Evolutionary conservation across 768 basidiomycete genomes (phyloP), one percentile per base, ranked within the genome.

Genomic region (Neoboletus magnificus): DNA sequence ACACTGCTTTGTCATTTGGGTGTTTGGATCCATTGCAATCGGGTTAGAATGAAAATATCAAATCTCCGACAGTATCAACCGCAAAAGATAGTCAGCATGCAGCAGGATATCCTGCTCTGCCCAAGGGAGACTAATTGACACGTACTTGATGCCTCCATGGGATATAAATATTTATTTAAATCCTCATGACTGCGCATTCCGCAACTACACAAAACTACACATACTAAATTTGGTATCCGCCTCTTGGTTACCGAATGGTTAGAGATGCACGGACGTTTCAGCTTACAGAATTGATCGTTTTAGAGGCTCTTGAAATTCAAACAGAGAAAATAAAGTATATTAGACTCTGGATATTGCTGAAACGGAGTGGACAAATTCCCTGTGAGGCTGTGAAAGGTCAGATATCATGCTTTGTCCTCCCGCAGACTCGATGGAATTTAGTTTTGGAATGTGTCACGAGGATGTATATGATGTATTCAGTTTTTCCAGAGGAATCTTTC

Each of bases 151-250:
- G 22, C 25, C 39, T 30, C 22, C 22, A 7, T 23, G 22, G 23
- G 20, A 23, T n/a, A 20, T 39, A 39, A 40, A 40, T 6, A 7
- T 3, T 41, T 13, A 41, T 10, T 25, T n/a, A 27, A 27, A 27
- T 27, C 3, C 27, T 27, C 27, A 27, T 37, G 36, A 37, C 36
- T 18, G 18, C 37, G 36, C 36, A 37, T 39, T n/a, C n/a, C 23
- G 27, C 23, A 18, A 32, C 41, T 12, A 18, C 22, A 29, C 15
- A 49, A 52, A 67, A 67, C 68, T 55, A 68, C 62, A 58, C 54
- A 59, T 66, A 58, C 68, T 45, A 64, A 61, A 72, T 66, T 54
- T 59, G 71, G 71, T 47, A 59, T 57, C 32, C 35, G 37, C 35
- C 20, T 44, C 30, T 44, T 46, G 29, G 50, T 58, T 40, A 32